A percentile compares a stretch with the other conserved stretches of the same genome.
Conservation (phyloP, 352 stramenopile species). For the Globisporangium uncinulatum region DNA sequence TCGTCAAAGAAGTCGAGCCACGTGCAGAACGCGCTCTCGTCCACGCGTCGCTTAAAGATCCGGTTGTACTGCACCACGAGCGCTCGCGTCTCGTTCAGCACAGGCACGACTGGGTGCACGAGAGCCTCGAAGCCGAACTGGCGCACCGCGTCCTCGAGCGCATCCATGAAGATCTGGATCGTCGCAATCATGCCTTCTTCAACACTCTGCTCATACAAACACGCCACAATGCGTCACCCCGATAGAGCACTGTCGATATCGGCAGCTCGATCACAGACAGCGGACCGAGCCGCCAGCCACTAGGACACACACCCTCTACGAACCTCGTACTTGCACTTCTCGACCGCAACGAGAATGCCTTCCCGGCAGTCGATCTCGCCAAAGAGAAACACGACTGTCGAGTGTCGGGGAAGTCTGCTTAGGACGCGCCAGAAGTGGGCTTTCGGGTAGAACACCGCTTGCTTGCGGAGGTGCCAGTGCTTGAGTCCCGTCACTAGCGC, state of each 20-base stretch:
- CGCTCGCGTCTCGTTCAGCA: conserved; percentile 80
- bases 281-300: neutral
- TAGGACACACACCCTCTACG: neutral
- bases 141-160: conserved; percentile 35
- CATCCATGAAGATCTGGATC: conserved; percentile 78
- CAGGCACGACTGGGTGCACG: conserved; percentile 87
- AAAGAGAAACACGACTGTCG: conserved; percentile 88
- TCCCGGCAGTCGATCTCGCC: conserved; percentile 96
- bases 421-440: conserved; percentile 83
- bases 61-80: conserved; percentile 86
- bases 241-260: too few species aligned
- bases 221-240: neutral
- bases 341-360: conserved; percentile 84
- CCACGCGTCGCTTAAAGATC: conserved; percentile 40
- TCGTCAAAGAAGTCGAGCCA: conserved; percentile 91
- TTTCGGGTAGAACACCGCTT: conserved; percentile 91
- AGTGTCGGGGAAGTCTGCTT: conserved; percentile 36
- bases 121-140: conserved; percentile 62
- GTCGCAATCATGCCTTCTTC: conserved; percentile 78
- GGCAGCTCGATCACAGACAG: too few species aligned
- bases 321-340: conserved; percentile 86
- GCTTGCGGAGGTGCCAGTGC: conserved; percentile 88
- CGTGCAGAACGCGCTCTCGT: conserved; percentile 37
- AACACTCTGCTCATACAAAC: conserved; percentile 30
- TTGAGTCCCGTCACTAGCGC: conserved; percentile 91